Percentiles rank a stretch among this genome's conserved stretches.
These are phyloP conservation scores for Kwoniella europaea DNA, from an alignment of 768 basidiomycete species.

Conservation along the genomic window DNA sequence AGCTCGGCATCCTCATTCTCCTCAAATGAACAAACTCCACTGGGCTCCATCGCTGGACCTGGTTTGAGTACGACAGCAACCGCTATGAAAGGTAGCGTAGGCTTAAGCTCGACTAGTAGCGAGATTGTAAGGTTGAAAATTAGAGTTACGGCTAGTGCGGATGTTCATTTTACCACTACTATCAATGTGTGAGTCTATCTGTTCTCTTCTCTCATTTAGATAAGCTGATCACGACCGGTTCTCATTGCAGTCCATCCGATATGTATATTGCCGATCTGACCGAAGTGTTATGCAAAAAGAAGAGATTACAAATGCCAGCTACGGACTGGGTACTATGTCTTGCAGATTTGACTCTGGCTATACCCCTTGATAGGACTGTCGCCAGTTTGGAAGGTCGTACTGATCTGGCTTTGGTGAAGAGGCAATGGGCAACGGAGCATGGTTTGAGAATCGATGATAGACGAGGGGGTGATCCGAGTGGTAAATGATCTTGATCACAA, in stretches of 20 bases:
- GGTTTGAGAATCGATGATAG: conserved; percentile 72
- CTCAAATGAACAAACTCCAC: conserved; percentile 62
- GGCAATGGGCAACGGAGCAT: conserved; percentile 73
- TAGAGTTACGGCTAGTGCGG: conserved; percentile 76
- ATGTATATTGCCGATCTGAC: conserved; percentile 98
- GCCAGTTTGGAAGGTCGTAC: conserved; percentile 87
- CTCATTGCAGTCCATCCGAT: conserved; percentile 64
- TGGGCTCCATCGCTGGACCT: conserved; percentile 13
- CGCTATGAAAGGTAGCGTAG: conserved; percentile 56
- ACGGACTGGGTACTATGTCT: conserved; percentile 63
- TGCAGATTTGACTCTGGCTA: conserved; percentile 62
- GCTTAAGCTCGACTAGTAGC: conserved; percentile 60
- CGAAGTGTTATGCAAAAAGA: conserved; percentile 64
- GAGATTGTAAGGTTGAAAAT: conserved; percentile 75
- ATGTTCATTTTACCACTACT: conserved; percentile 83
- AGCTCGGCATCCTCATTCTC: conserved; percentile 28
- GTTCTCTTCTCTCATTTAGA: not conserved
- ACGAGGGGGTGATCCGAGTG: conserved; percentile 80
- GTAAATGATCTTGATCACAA: too few relatives aligned
- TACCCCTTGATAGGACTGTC: conserved; percentile 95
- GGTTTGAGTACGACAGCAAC: conserved; percentile 42
- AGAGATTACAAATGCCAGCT: conserved; percentile 47
- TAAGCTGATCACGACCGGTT: not conserved
- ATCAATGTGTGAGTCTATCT: conserved; percentile 80
- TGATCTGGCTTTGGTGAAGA: conserved; percentile 79